Evolutionary conservation across 352 stramenopile species (phyloP).

Genomic region (Phytophthora foliorum): DNA sequence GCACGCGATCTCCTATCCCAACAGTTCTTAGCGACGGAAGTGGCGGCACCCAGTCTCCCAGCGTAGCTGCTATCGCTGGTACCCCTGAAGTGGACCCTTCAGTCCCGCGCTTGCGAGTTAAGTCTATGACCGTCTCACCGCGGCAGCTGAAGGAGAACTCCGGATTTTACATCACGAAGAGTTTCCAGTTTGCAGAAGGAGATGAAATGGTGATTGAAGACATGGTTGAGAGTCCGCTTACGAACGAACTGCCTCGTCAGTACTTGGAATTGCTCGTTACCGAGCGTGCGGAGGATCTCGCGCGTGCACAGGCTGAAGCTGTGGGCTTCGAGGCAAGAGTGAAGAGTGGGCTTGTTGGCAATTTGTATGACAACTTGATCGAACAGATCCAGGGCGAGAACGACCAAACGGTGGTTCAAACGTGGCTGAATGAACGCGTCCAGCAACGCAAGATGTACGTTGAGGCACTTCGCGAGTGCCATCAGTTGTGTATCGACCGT

Average conservation of each 20-base stretch:
- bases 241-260: constrained; percentile 83
- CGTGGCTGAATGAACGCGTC: constrained; percentile 80
- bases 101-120: constrained; percentile 64
- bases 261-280: constrained; percentile 76
- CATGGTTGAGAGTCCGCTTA: constrained; percentile 83
- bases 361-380: constrained; percentile 86
- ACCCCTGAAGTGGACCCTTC: constrained; percentile 34
- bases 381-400: constrained; percentile 89
- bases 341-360: constrained; percentile 67
- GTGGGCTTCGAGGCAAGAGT: constrained; percentile 69
- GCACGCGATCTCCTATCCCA: constrained; percentile 37
- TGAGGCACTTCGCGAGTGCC: constrained; percentile 72
- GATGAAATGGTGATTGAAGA: constrained; percentile 87
- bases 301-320: constrained; percentile 60
- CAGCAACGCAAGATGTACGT: constrained; percentile 77
- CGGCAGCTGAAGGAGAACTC: constrained; percentile 81
- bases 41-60: constrained; percentile 37
- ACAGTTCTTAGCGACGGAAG: constrained; percentile 45
- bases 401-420: constrained; percentile 71
- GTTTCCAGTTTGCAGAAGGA: constrained; percentile 79
- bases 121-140: constrained; percentile 79
- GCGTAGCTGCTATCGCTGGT: constrained; percentile 17
- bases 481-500: constrained; percentile 73
- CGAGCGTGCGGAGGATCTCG: constrained; percentile 65
- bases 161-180: constrained; percentile 83